Base-by-base conservation (phyloP, 2,329 filamentous ascomycete species). In the Fusarium irregulare region DNA sequence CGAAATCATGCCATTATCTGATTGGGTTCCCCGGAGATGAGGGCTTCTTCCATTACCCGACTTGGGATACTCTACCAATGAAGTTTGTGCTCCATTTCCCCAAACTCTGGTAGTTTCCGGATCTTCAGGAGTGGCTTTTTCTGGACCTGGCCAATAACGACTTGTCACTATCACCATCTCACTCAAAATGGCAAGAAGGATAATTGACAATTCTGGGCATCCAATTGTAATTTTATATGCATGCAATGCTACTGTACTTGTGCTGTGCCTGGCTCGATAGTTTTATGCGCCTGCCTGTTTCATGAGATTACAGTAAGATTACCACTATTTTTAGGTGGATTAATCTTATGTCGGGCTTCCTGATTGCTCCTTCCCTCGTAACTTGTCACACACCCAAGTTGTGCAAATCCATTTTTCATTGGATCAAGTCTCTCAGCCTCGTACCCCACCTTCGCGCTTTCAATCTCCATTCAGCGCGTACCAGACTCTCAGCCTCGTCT, bases 121-220 rank as follows among this genome's bases (percentile, higher is more conserved):
- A 73, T 74, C 68, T 68, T 75, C 70, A 74, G 62, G 72, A 70
- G 72, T 73, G 68, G 72, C 68, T 66, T 64, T 30, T 56, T 53
- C 18, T n/a, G 7, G 21, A 25, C 13, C 34, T 4, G 21, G 23
- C 68, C 68, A 73, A 72, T 75, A 65, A 68, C 14, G 28, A 37
- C 23, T n/a, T 51, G 23, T 48, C 27, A 55, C 18, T 61, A 21
- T 50, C 16, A 50, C 48, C 32, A 28, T 47, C 44, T 40, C 32
- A 41, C n/a, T 41, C 25, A 28, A 37, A 37, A 54, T 60, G 47
- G 42, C 18, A 20, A 45, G 14, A 37, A 4, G 34, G 14, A 34
- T 37, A 37, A 37, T 7, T 37, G 48, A 56, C 44, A 45, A 49
- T 54, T 48, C 41, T 66, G 23, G 47, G 20, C 53, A 16, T 28